Conservation (phyloP, 768 basidiomycete genomes). For the Mycena galopus region DNA sequence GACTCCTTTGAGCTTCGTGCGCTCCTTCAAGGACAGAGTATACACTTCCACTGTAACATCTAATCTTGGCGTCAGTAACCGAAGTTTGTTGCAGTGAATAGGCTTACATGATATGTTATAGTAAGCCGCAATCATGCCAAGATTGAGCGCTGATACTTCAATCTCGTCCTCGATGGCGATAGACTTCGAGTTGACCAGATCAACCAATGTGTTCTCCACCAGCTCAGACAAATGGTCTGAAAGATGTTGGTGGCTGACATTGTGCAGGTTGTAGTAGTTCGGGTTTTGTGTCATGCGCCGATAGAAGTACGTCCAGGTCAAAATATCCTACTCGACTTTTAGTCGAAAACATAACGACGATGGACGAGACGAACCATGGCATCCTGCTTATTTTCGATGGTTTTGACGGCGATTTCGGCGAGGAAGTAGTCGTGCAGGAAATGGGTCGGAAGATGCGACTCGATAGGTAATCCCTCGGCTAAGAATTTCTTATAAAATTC, state of each 20-base stretch:
- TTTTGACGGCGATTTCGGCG: constrained; percentile 98
- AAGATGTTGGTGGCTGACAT: constrained; percentile 94
- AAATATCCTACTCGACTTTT: constrained; percentile 75
- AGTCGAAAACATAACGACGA: background rate
- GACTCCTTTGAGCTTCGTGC: constrained; percentile 96
- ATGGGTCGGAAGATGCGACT: constrained; percentile 92
- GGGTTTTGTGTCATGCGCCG: constrained; percentile 98
- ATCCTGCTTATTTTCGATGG: constrained; percentile 99
- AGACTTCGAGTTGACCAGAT: constrained; percentile 95
- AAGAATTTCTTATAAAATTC: constrained; percentile 99
- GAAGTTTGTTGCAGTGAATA: background rate
- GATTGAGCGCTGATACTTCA: constrained; percentile 91
- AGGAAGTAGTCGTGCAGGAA: constrained; percentile 97
- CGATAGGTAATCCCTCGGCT: constrained; percentile 96
- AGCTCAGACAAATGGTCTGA: constrained; percentile 97
- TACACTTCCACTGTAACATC: constrained; percentile 98
- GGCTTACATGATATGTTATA: constrained; percentile 91
- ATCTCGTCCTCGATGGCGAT: constrained; percentile 96
- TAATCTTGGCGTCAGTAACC: constrained; percentile 42
- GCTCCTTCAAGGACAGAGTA: constrained; percentile 93
- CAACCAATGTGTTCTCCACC: constrained; percentile 92
- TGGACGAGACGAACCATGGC: constrained; percentile 74
- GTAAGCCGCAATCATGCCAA: constrained; percentile 99
- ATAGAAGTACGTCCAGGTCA: constrained; percentile 99
- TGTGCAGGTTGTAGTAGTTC: constrained; percentile 94